Evolutionary conservation across 805 yeast species (phyloP), one percentile per base, ranked within the genome.

Genomic region (Candida suzukii): DNA sequence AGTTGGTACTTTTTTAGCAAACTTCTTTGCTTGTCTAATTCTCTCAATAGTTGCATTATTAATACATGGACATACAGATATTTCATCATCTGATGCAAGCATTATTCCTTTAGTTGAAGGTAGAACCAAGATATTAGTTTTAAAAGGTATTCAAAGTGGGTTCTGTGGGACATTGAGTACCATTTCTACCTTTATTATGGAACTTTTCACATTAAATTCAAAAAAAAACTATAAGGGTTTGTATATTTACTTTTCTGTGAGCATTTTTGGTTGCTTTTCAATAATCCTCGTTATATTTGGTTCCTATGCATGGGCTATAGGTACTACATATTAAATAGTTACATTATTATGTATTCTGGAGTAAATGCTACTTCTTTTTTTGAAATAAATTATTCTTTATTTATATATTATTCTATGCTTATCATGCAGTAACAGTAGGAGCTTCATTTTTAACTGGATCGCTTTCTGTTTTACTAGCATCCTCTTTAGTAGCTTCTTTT

Each of bases 151-250:
- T 12, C 52, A 38, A 21, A 38, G 45, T n/a, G 66, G 58, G 8
- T 57, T 57, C 43, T 54, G 58, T 38, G 65, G 63, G 1, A 40
- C 55, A 3, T 39, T 56, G 22, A 55, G 57, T 27, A 58, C 96
- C 0, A 74, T 86, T 31, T 80, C 91, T 41, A 83, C 96, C 0
- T 83, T 88, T 49, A 71, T 84, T 9, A 78, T 73, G 33, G 97
- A 88, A 57, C 58, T 86, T 30, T 67, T 48, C 41, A 41, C 40
- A 14, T 22, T 54, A 4, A 35, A 47, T 4, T 11, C 29, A 16
- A 10, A 16, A 56, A 54, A 1, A 37, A 60, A 32, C 43, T 55
- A 42, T 40, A 67, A 5, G 30, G 53, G 14, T 45, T 63, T 43
- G 61, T 72, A 78, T 41, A 43, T 58, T 8, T 88, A 88, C 55